Evolutionary conservation across 768 basidiomycete genomes (phyloP).

Genomic region (Tulasnella sp.): DNA sequence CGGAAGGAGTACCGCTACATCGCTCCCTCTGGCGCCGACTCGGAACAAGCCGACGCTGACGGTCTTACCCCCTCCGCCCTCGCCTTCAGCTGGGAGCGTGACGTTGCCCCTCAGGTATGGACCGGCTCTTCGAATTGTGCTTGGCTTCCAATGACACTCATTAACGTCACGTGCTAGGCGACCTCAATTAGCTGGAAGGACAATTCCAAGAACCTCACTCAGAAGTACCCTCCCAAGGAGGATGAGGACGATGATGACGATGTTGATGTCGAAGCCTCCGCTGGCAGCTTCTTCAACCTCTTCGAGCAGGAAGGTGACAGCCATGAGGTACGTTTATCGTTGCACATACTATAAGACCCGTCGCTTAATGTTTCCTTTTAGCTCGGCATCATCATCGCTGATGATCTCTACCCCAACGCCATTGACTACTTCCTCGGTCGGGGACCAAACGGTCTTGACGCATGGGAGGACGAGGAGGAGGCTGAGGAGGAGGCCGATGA

Average conservation of each 20-base stretch:
- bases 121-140: background rate
- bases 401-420: constrained; percentile 69
- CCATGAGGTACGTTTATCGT: constrained; percentile 35
- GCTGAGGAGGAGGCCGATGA: constrained; percentile 48
- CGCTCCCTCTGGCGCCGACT: constrained; percentile 32
- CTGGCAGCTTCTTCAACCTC: constrained; percentile 82
- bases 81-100: constrained; percentile 68
- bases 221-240: constrained; percentile 55
- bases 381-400: constrained; percentile 65
- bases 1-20: constrained; percentile 74
- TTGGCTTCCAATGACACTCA: background rate
- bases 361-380: constrained; percentile 20
- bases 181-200: constrained; percentile 75
- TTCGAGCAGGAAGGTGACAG: constrained; percentile 49
- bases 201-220: constrained; percentile 57
- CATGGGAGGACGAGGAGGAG: constrained; percentile 54
- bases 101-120: constrained; percentile 54
- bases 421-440: constrained; percentile 69
- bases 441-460: constrained; percentile 34
- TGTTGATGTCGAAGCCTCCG: constrained; percentile 23
- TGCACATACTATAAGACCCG: constrained; percentile 22
- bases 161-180: constrained; percentile 30
- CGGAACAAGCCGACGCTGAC: constrained; percentile 50
- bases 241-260: constrained; percentile 32
- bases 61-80: constrained; percentile 70